A percentile compares a stretch with the other conserved stretches of the same genome.
Conservation (phyloP, 176 grass and related monocot genomes). For the Areca catechu region DNA sequence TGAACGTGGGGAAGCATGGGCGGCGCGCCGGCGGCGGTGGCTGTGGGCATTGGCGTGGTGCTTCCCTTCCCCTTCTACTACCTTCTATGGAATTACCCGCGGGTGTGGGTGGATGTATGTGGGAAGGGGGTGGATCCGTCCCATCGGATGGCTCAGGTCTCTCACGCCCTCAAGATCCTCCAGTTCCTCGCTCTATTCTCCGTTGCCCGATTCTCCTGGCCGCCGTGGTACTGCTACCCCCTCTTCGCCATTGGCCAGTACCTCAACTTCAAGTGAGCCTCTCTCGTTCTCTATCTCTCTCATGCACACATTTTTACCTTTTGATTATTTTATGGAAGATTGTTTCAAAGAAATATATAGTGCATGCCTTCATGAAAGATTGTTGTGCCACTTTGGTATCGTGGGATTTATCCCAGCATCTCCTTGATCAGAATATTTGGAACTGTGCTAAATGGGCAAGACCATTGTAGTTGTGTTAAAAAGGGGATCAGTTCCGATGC, state of each 20-base stretch:
- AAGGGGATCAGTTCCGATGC: too few species aligned
- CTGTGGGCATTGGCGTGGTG: constrained; percentile 29
- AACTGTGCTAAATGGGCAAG: too few species aligned
- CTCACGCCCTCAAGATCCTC: constrained; percentile 67
- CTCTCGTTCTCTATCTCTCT: neutral
- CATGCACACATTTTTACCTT: too few species aligned
- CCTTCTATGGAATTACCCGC: constrained; percentile 54
- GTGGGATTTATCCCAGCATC: too few species aligned
- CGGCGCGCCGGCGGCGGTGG: constrained; percentile 7
- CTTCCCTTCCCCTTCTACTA: constrained; percentile 90
- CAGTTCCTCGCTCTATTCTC: constrained; percentile 72
- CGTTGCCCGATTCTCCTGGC: constrained; percentile 58
- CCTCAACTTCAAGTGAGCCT: constrained; percentile 87
- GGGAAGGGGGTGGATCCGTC: constrained; percentile 54
- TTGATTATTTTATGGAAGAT: too few species aligned
- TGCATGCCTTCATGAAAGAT: too few species aligned
- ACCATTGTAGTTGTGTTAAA: too few species aligned
- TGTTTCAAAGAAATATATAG: too few species aligned
- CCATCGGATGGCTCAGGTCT: constrained; percentile 78
- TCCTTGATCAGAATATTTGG: too few species aligned
- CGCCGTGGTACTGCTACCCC: constrained; percentile 39
- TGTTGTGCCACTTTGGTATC: too few species aligned
- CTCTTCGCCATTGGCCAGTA: constrained; percentile 65
- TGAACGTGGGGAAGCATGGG: neutral
- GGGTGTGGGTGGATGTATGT: constrained; percentile 77